These are phyloP conservation scores for Neoboletus subvelutipes DNA, from an alignment of 768 basidiomycete genomes.

Conservation along the genomic window DNA sequence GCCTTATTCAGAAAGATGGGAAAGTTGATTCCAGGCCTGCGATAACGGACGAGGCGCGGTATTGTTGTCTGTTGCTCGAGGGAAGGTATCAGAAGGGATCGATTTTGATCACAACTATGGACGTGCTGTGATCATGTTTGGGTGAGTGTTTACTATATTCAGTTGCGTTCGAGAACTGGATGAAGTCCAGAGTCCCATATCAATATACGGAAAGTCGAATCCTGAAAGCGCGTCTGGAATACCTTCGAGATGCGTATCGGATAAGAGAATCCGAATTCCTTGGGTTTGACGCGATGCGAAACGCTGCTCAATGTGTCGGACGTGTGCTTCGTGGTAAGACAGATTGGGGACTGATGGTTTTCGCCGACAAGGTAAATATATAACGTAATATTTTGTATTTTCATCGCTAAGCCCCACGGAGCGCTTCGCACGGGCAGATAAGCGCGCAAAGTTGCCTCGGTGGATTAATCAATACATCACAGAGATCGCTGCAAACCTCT, in stretches of 20 bases:
- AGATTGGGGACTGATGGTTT: conserved; percentile 99
- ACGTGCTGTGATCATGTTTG: conserved; percentile 99
- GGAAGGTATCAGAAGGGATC: conserved; percentile 99
- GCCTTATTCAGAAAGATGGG: background rate
- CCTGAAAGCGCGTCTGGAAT: conserved; percentile 94
- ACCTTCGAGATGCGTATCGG: conserved; percentile 95
- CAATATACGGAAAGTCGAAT: conserved; percentile 99
- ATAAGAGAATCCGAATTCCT: conserved; percentile 98
- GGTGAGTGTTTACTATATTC: conserved; percentile 47
- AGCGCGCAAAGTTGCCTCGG: conserved; percentile 91
- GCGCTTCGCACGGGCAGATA: conserved; percentile 91
- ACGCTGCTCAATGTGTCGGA: conserved; percentile 98
- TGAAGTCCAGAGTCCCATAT: conserved; percentile 71
- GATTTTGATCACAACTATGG: conserved; percentile 99
- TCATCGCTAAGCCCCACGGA: conserved; percentile 31
- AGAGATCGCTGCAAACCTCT: conserved; percentile 95
- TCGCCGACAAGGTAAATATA: conserved; percentile 88
- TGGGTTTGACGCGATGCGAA: conserved; percentile 99
- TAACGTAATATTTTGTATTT: background rate
- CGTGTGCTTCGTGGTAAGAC: conserved; percentile 98
- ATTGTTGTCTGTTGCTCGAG: conserved; percentile 93
- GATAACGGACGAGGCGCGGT: conserved; percentile 98
- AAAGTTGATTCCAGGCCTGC: conserved; percentile 65
- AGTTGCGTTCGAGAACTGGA: conserved; percentile 3
- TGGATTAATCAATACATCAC: conserved; percentile 99